Percentiles rank a stretch among this genome's conserved stretches.
phyloP scores from a whole-genome alignment of 225 moss, liverwort and hornwort species.

The Sphagnum contortum region DNA sequence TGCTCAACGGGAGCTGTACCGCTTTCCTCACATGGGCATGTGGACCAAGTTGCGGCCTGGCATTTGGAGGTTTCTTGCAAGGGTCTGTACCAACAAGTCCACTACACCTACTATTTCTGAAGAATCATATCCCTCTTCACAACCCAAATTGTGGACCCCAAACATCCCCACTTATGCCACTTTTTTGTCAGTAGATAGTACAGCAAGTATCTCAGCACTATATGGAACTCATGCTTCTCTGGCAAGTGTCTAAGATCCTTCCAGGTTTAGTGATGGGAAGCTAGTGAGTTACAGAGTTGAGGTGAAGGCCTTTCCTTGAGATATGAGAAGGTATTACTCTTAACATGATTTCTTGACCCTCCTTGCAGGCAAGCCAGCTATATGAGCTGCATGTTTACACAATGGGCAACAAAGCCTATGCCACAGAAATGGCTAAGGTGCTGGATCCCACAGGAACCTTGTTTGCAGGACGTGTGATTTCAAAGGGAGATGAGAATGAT shows the following conservation, averaged over 20 bases:
- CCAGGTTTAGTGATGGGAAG: no score
- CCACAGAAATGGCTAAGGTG: constrained; percentile 98
- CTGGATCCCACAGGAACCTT: constrained; percentile 86
- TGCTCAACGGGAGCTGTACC: constrained; percentile 72
- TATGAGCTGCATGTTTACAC: constrained; percentile 97
- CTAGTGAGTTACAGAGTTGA: no score
- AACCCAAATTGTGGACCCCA: no score
- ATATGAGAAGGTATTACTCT: no score
- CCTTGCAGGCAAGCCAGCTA: constrained; percentile 84
- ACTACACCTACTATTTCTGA: no score
- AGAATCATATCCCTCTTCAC: no score
- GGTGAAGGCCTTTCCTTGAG: no score
- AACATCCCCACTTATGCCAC: no score
- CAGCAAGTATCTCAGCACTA: no score
- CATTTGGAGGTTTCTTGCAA: constrained; percentile 98
- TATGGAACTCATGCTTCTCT: no score
- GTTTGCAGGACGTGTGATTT: constrained; percentile 90
- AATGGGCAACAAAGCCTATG: constrained; percentile 99
- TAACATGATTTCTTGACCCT: background rate
- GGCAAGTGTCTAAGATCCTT: no score
- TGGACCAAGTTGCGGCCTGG: constrained; percentile 99
- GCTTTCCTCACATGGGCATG: constrained; percentile 99
- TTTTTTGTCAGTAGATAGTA: no score
- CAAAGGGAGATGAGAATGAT: constrained; percentile 97
- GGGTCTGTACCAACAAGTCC: constrained; percentile 35